Evolutionary conservation across 208 protist species (phyloP), one percentile per base, ranked within the genome.

Genomic region (Angomonas ambiguus): DNA sequence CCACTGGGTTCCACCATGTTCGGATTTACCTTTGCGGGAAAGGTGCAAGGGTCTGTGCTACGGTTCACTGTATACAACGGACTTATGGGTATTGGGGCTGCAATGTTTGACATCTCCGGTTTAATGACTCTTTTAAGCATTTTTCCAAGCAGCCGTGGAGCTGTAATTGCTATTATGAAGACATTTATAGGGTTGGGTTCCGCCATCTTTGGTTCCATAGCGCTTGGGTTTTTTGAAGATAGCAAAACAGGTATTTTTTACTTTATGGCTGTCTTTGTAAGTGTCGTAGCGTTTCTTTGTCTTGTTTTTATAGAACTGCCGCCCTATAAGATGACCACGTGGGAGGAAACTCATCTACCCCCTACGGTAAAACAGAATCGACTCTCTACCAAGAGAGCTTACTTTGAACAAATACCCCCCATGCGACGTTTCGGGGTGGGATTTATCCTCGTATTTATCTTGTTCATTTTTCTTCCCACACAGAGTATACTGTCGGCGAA

Each of bases 131-230:
- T 92, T 28, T 59, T 94, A 38, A 85, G 76, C 56, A 74, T 91
- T 27, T 94, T 94, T 65, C 88, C 88, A n/a, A 83, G 74, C 60
- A 82, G 83, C 41, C 70, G 83, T 0, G 88, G 88, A 0, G 80
- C 88, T 16, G 88, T 94, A 13, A 87, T 94, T 55, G 88, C 78
- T 2, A 72, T 94, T 6, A 87, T 91, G 83, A 94, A 94, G 62
- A 92, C 85, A 24, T 92, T 92, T 65, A 83, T 88, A 42, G 88
- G 88, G 10, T 72, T 94, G n/a, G 88, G 88, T n/a, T 87, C 85
- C 16, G 83, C 85, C 5, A 89, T 94, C 42, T 73, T 88, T 28
- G 85, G 83, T 3, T 74, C 72, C 2, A 67, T 90, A 35, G 75
- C 88, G 67, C 66, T 90, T 16, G 88, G 76, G 6, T 91, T 91